phyloP scores from a whole-genome alignment of 192 early-diverging fungal genomes.

The Piromyces finnis region DNA sequence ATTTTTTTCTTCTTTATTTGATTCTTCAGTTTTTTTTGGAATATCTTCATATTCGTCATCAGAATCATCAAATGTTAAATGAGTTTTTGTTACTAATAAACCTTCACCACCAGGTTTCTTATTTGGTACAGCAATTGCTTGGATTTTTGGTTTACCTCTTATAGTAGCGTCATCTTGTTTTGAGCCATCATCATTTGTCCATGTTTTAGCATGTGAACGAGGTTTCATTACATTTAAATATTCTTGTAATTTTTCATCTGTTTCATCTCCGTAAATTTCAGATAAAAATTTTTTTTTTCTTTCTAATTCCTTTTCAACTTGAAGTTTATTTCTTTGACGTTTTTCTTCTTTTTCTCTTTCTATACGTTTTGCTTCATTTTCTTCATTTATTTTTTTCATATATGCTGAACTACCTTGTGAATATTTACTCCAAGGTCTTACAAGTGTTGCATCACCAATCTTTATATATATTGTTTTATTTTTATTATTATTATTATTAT shows the following conservation, averaged over 20 bases:
- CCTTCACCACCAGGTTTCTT: slow-evolving; percentile 42
- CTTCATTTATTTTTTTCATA: slow-evolving; percentile 21
- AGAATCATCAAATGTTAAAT: slow-evolving; percentile 27
- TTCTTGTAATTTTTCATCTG: slow-evolving; percentile 73
- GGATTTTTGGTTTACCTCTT: slow-evolving; percentile 4
- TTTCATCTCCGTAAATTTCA: slow-evolving; percentile 19
- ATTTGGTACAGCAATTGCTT: slow-evolving; percentile 19
- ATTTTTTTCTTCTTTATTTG: slow-evolving; percentile 3
- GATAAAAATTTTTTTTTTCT: slow-evolving; percentile 4
- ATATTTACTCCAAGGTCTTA: slow-evolving; percentile 82
- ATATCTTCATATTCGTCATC: slow-evolving; percentile 65
- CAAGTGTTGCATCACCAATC: slow-evolving; percentile 63
- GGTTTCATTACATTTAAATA: slow-evolving; percentile 75
- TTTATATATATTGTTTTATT: slow-evolving; percentile 1
- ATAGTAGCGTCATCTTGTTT: slow-evolving; percentile 7
- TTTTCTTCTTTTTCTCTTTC: slow-evolving; percentile 7
- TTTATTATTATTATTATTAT: neutral
- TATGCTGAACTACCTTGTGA: slow-evolving; percentile 68
- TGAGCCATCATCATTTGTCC: slow-evolving; percentile 81
- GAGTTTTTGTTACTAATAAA: slow-evolving; percentile 31
- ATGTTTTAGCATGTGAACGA: slow-evolving; percentile 40
- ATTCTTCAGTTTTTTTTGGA: slow-evolving; percentile 21
- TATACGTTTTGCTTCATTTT: slow-evolving; percentile 5
- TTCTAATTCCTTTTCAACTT: slow-evolving; percentile 1
- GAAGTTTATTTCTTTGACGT: slow-evolving; percentile 4